Percentiles rank a stretch among this genome's conserved stretches.
phyloP scores from a whole-genome alignment of 176 grass and related monocot species.

The Raddia distichophylla region DNA sequence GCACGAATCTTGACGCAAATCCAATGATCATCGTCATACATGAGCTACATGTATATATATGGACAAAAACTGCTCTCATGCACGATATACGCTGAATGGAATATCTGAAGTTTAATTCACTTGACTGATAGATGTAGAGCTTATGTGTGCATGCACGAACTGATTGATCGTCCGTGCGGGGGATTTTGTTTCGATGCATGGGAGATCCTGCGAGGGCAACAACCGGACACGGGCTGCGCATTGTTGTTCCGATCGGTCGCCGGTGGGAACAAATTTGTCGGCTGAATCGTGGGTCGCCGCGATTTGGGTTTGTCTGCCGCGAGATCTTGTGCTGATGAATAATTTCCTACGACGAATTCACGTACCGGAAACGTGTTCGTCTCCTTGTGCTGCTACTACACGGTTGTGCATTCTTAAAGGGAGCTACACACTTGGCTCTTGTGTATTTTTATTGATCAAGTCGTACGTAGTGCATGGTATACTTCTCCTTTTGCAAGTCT shows the following conservation, averaged over 20 bases:
- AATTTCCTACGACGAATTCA: background rate
- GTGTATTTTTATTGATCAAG: background rate
- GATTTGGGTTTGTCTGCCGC: background rate
- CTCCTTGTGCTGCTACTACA: background rate
- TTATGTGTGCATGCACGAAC: slow-evolving; percentile 17
- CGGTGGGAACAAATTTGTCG: slow-evolving; percentile 29
- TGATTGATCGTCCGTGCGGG: slow-evolving; percentile 18
- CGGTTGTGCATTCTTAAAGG: background rate
- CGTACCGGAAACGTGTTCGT: slow-evolving; percentile 22
- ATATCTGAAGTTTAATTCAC: no score
- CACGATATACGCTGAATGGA: no score
- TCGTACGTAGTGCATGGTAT: background rate
- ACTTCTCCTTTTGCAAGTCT: background rate
- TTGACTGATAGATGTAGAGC: no score
- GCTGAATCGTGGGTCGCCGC: slow-evolving; percentile 22
- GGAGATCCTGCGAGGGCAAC: slow-evolving; percentile 10
- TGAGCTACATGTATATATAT: no score
- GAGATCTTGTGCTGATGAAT: slow-evolving; percentile 9
- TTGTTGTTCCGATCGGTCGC: slow-evolving; percentile 28
- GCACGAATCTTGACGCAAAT: no score
- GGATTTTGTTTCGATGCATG: background rate
- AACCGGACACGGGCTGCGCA: slow-evolving; percentile 19
- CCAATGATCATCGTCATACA: no score
- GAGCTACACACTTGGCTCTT: background rate
- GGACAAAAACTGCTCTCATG: no score